Conservation (phyloP, 2,329 filamentous ascomycete genomes). For the Trichophaea hybrida region DNA sequence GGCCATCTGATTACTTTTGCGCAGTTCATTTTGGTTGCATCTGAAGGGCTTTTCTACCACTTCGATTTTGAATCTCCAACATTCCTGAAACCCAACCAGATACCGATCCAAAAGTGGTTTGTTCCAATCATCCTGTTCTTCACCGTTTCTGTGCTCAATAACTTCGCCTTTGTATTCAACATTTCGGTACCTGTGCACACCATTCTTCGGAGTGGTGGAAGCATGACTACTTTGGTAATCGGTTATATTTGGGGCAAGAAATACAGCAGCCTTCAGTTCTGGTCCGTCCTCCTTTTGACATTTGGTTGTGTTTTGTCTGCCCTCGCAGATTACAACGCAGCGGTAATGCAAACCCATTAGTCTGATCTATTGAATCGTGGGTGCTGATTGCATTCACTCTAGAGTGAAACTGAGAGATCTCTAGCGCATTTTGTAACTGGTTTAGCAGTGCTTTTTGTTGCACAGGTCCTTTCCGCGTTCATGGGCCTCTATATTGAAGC, state of each 20-base stretch:
- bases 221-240: slow-evolving; percentile 88
- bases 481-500: slow-evolving; percentile 94
- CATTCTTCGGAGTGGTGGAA: slow-evolving; percentile 85
- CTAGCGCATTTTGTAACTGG: slow-evolving; percentile 49
- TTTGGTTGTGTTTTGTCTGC: slow-evolving; percentile 75
- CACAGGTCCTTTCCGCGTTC: slow-evolving; percentile 77
- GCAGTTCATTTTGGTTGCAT: slow-evolving; percentile 70
- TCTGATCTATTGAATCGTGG: neutral
- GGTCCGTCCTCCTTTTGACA: slow-evolving; percentile 71
- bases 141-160: slow-evolving; percentile 87
- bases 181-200: slow-evolving; percentile 96
- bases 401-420: slow-evolving; percentile 27
- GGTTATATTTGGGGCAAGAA: slow-evolving; percentile 74
- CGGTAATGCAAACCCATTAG: slow-evolving; percentile 41
- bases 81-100: slow-evolving; percentile 58
- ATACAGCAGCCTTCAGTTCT: slow-evolving; percentile 55
- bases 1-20: slow-evolving; percentile 80
- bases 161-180: slow-evolving; percentile 91
- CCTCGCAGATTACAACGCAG: slow-evolving; percentile 73
- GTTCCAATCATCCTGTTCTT: slow-evolving; percentile 86
- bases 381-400: neutral
- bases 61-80: slow-evolving; percentile 52
- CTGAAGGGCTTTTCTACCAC: slow-evolving; percentile 62
- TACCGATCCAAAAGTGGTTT: slow-evolving; percentile 73
- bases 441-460: slow-evolving; percentile 67